phyloP scores from a whole-genome alignment of 148 eudicot species.

The Rhododendron griersonianum region DNA sequence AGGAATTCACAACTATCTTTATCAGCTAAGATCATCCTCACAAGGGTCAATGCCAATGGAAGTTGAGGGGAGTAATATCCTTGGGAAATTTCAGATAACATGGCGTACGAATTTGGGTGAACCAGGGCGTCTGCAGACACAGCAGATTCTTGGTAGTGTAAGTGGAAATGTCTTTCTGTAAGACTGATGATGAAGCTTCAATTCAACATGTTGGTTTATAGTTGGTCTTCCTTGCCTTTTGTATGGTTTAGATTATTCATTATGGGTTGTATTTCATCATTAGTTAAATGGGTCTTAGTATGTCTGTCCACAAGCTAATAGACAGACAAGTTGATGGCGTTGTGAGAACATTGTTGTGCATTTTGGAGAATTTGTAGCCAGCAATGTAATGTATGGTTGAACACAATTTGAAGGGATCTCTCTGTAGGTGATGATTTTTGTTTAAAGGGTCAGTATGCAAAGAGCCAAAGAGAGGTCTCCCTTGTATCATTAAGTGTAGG shows the following conservation, averaged over 20 bases:
- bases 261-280: background rate
- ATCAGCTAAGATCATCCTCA: constrained; percentile 63
- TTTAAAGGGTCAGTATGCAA: background rate
- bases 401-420: background rate
- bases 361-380: background rate
- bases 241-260: background rate
- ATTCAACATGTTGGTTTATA: background rate
- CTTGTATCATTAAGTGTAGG: background rate
- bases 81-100: constrained; percentile 95
- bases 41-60: constrained; percentile 48
- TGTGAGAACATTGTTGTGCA: background rate
- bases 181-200: background rate
- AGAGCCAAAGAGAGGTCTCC: background rate
- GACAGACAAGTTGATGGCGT: background rate
- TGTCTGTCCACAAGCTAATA: background rate
- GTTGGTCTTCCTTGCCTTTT: background rate
- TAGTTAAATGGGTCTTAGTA: background rate
- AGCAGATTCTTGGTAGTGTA: constrained; percentile 94
- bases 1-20: constrained; percentile 82
- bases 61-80: constrained; percentile 78
- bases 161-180: constrained; percentile 25
- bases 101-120: constrained; percentile 99
- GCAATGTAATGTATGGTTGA: background rate
- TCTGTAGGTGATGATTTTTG: background rate
- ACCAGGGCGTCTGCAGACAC: constrained; percentile 99